phyloP scores from a whole-genome alignment of 306 rosid species.

The Dalbergia cultrata region DNA sequence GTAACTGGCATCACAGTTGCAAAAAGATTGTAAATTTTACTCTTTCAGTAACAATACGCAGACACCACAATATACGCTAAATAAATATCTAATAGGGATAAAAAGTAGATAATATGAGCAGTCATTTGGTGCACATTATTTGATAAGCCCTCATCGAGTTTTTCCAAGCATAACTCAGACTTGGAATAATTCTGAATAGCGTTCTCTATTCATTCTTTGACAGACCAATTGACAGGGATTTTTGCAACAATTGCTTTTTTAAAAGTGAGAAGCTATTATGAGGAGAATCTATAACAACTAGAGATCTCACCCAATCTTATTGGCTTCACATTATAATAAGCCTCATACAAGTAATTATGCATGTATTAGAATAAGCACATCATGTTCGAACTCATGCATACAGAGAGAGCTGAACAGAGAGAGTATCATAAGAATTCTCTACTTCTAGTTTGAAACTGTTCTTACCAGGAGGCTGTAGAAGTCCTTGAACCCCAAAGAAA shows the following conservation, averaged over 20 bases:
- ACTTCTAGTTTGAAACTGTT: constrained; percentile 2
- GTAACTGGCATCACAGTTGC: constrained; percentile 58
- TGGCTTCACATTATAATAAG: constrained; percentile 35
- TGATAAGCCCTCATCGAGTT: constrained; percentile 8
- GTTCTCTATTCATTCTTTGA: constrained; percentile 21
- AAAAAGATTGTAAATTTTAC: constrained; percentile 36
- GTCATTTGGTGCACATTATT: background rate
- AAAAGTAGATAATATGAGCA: background rate
- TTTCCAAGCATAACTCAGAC: constrained; percentile 25
- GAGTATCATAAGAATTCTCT: background rate
- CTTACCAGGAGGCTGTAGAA: constrained; percentile 69
- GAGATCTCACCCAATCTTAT: constrained; percentile 22
- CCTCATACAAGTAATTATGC: constrained; percentile 22
- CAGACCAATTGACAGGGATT: constrained; percentile 9
- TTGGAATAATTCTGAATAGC: constrained; percentile 6
- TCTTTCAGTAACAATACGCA: constrained; percentile 11
- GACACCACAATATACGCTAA: constrained; percentile 4
- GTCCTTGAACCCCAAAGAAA: constrained; percentile 92
- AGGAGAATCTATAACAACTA: constrained; percentile 18
- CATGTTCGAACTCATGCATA: constrained; percentile 20
- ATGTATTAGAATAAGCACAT: constrained; percentile 25
- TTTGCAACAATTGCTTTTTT: constrained; percentile 24
- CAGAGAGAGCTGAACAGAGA: constrained; percentile 18
- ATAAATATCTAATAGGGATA: constrained; percentile 13
- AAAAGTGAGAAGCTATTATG: constrained; percentile 8